phyloP scores from a whole-genome alignment of 2,329 filamentous ascomycete species.

The Aurifilum marmelostoma region DNA sequence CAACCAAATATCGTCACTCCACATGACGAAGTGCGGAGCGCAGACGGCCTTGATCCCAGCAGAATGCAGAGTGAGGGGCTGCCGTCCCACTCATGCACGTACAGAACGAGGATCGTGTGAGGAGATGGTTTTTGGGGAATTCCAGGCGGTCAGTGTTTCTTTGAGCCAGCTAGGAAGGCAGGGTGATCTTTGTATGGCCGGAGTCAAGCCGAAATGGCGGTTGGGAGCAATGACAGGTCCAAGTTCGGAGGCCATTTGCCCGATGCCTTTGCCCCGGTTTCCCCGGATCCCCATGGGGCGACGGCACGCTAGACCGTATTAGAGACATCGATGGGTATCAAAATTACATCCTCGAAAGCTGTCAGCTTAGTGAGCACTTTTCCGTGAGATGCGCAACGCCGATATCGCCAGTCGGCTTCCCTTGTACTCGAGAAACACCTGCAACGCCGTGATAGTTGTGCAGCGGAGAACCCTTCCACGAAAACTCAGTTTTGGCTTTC shows the following conservation, averaged over 20 bases:
- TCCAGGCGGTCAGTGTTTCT: neutral
- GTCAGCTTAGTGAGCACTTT: neutral
- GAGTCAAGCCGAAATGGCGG: neutral
- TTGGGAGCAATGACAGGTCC: neutral
- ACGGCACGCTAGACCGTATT: neutral
- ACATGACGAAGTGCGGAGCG: conserved; percentile 18
- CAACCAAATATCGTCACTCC: conserved; percentile 5
- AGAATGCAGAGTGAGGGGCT: conserved; percentile 1
- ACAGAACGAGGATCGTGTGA: neutral
- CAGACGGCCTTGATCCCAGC: neutral
- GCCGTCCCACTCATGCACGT: neutral
- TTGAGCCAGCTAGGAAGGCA: neutral
- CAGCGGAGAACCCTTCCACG: neutral
- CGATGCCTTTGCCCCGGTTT: conserved; percentile 1
- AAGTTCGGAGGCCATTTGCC: conserved; percentile 17
- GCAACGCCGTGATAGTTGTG: neutral
- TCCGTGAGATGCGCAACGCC: neutral
- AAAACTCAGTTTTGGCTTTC: conserved; percentile 38
- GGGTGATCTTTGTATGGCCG: neutral
- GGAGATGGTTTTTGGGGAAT: neutral
- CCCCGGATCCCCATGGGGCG: neutral
- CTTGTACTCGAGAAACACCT: neutral
- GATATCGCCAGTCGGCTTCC: neutral
- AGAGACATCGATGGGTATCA: neutral
- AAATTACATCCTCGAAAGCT: neutral